Evolutionary conservation across 805 yeast species (phyloP).

Genomic region (Candida railenensis): DNA sequence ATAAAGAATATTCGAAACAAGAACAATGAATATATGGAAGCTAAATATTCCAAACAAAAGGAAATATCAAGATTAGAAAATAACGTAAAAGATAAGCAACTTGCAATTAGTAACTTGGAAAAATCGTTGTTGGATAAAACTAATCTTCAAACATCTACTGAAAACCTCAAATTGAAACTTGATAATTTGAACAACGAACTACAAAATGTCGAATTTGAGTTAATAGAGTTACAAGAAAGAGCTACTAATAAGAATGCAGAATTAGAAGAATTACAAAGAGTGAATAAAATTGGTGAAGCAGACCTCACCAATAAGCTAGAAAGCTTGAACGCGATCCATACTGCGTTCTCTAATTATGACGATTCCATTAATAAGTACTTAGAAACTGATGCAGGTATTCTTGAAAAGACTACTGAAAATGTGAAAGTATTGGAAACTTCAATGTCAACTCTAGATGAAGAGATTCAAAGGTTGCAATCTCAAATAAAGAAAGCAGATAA

Average conservation of each 20-base stretch:
- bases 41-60: slow-evolving; percentile 44
- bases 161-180: slow-evolving; percentile 27
- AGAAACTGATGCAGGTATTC: slow-evolving; percentile 14
- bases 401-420: slow-evolving; percentile 22
- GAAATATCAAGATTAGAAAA: slow-evolving; percentile 48
- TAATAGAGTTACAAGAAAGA: slow-evolving; percentile 7
- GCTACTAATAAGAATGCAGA: slow-evolving; percentile 4
- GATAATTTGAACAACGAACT: slow-evolving; percentile 12
- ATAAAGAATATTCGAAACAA: slow-evolving; percentile 40
- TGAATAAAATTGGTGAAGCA: slow-evolving; percentile 4
- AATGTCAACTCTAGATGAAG: slow-evolving; percentile 10
- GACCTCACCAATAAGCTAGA: slow-evolving; percentile 8
- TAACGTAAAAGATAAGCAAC: slow-evolving; percentile 50
- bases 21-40: slow-evolving; percentile 30
- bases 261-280: slow-evolving; percentile 9
- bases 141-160: slow-evolving; percentile 36
- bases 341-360: slow-evolving; percentile 7
- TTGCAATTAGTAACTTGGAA: slow-evolving; percentile 54
- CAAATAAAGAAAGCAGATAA: slow-evolving; percentile 34
- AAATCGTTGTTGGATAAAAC: slow-evolving; percentile 47
- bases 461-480: slow-evolving; percentile 21
- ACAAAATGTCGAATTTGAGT: slow-evolving; percentile 1
- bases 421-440: slow-evolving; percentile 21
- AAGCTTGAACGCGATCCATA: slow-evolving; percentile 3
- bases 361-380: slow-evolving; percentile 19